Conservation (phyloP, 768 basidiomycete species). For the Trametes sanguinea region DNA sequence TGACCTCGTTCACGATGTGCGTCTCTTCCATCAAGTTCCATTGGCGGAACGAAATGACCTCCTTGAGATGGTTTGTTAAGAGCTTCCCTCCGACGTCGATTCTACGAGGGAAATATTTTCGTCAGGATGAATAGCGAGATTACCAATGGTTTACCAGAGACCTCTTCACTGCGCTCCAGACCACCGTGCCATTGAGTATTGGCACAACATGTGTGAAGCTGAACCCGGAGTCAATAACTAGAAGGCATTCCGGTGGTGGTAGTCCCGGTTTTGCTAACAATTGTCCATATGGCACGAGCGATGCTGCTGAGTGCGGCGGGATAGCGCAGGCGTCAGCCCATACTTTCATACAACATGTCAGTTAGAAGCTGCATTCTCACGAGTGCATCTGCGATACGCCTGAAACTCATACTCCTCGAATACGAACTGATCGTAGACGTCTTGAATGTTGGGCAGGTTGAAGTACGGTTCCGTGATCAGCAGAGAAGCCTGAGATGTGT, state of each 20-base stretch:
- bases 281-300: constrained; percentile 71
- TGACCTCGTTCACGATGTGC: constrained; percentile 89
- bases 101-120: constrained; percentile 40
- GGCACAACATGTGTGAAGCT: constrained; percentile 94
- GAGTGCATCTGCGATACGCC: constrained; percentile 77
- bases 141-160: constrained; percentile 29
- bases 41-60: constrained; percentile 90
- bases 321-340: constrained; percentile 8
- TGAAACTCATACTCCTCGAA: constrained; percentile 97
- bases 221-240: constrained; percentile 90
- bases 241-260: constrained; percentile 70
- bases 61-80: constrained; percentile 92
- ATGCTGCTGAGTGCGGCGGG: constrained; percentile 58
- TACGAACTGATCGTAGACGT: constrained; percentile 91
- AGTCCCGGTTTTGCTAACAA: constrained; percentile 57
- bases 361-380: constrained; percentile 49
- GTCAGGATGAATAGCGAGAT: constrained; percentile 1
- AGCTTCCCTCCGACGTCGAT: constrained; percentile 96
- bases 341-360: constrained; percentile 17
- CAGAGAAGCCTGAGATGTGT: constrained; percentile 71
- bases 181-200: constrained; percentile 67
- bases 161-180: constrained; percentile 86
- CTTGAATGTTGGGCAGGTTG: constrained; percentile 90
- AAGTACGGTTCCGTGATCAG: constrained; percentile 94
- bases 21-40: constrained; percentile 99